Conservation (phyloP, 2,329 filamentous ascomycete species). For the Trichoderma simmonsii region DNA sequence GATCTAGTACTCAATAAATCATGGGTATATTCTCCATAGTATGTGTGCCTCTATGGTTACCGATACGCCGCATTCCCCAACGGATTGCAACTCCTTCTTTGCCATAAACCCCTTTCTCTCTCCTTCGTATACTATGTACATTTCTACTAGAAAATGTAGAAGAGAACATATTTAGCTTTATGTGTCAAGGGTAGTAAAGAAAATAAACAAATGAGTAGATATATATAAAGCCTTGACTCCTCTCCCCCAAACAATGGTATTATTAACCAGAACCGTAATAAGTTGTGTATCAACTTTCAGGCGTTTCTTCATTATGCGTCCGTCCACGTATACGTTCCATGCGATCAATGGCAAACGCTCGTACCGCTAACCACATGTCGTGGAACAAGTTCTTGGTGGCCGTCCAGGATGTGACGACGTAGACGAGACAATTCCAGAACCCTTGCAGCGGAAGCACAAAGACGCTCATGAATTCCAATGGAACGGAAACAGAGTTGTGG, state of each 20-base stretch:
- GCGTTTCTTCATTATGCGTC: not conserved
- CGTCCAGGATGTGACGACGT: conserved; percentile 60
- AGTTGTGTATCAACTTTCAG: not conserved
- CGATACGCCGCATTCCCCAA: not conserved
- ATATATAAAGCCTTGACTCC: not conserved
- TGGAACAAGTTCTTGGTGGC: conserved; percentile 43
- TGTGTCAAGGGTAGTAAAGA: not conserved
- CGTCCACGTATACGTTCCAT: not conserved
- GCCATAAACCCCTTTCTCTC: not conserved
- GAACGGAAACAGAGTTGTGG: conserved; percentile 45
- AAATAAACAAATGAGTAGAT: not conserved
- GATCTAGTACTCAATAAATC: not conserved
- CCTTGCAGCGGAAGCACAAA: conserved; percentile 74
- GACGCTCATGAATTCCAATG: conserved; percentile 62
- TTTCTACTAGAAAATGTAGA: not conserved
- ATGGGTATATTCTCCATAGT: not conserved
- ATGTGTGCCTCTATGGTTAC: not conserved
- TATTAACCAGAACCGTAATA: not conserved
- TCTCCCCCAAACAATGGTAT: not conserved
- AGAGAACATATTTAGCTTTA: not conserved
- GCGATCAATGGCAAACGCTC: not conserved
- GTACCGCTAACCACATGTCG: conserved; percentile 15
- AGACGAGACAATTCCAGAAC: conserved; percentile 74
- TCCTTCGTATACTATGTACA: not conserved
- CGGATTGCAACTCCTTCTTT: not conserved